Base-by-base conservation (phyloP, 2,329 filamentous ascomycete genomes). In the Pseudogymnoascus sp. region DNA sequence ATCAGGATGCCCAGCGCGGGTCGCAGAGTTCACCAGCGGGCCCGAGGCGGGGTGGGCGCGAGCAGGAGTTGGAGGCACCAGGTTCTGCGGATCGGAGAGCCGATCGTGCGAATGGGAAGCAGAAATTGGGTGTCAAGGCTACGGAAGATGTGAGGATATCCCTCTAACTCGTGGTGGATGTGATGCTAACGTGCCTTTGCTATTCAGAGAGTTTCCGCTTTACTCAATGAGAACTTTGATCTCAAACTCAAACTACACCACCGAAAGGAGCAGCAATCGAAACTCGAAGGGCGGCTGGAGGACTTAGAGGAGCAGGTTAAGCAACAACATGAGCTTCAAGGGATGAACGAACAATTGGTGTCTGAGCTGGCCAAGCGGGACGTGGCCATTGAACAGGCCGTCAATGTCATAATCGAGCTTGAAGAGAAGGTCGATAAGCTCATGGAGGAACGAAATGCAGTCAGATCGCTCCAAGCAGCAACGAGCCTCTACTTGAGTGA, bases 201-300 rank as follows among this genome's bases (percentile, higher is more conserved):
- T 39, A 52, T 41, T 9, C 56, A 87, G 79, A 82, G 84, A 59
- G 73, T 89, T 58, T 87, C 86, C 3, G 84, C 77, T 1, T 73
- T 90, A 19, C 83, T 86, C 70, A 90, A 90, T 69, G 82, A 89
- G 72, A 90, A 90, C 67, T 90, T 90, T 65, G 86, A 89, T 65
- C 76, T 90, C 39, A 90, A 90, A 70, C 75, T 90, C 30, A 86
- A 90, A 68, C 72, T 90, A 0, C 88, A 81, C 65, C 85, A 90
- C 67, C 79, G 85, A 5, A 78, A 86, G 26, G 82, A 90, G 71
- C 78, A 80, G 59, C 84, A 87, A 67, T 77, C 76, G 7, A 74
- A 74, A 19, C 67, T 89, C 33, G 84, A 89, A 67, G 76, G 79
- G 33, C 76, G 77, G 38, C 65, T 88, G 15, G 80, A 83, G 63